Base-by-base conservation (phyloP, 1,284 basidiomycete genomes). In the Puccinia novopanici region DNA sequence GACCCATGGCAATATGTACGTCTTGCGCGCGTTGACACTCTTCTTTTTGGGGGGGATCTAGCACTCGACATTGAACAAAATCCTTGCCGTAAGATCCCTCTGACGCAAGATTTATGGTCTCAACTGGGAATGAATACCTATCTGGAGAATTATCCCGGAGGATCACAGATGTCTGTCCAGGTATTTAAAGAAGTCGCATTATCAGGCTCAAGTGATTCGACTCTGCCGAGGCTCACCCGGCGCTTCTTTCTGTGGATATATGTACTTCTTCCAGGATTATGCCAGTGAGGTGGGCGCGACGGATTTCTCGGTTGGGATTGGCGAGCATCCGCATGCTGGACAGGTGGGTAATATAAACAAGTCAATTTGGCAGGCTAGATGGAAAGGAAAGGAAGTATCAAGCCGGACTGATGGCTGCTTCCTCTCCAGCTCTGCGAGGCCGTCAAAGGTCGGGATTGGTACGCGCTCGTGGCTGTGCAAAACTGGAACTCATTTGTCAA, bases 401-500 rank as follows among this genome's bases (percentile, higher is more conserved):
- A 5, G 6, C 40, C 2, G 17, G 4, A 12, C 40, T 45, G 6
- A 24, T 30, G 4, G 27, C 15, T 40, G 19, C 15, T 73, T 50
- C 19, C n/a, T 52, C 15, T 57, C n/a, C 63, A 81, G 79, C 24
- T 81, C 3, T 81, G 79, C 34, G 79, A 75, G 50, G 48, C 79
- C 3, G 72, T 75, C 22, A 55, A 67, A 57, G 79, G 79, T 19
- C 42, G 54, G 37, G 79, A 81, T 57, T 81, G 79, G 79, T 81
- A 81, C 52, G 79, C 79, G 22, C 42, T 81, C 8, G 79, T 81
- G 24, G 79, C 79, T 9, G 79, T 27, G 13, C 61, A 81, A 50
- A 81, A 81, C n/a, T 81, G 79, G 79, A 81, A 81, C 24, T 63
- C 79, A 19, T 81, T 81, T 65, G 71, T 81, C 12, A 81, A 81